A percentile compares a stretch with the other conserved stretches of the same genome.
These are phyloP conservation scores for Colletotrichum karsti DNA, from an alignment of 2,329 filamentous ascomycete species.

Conservation along the genomic window DNA sequence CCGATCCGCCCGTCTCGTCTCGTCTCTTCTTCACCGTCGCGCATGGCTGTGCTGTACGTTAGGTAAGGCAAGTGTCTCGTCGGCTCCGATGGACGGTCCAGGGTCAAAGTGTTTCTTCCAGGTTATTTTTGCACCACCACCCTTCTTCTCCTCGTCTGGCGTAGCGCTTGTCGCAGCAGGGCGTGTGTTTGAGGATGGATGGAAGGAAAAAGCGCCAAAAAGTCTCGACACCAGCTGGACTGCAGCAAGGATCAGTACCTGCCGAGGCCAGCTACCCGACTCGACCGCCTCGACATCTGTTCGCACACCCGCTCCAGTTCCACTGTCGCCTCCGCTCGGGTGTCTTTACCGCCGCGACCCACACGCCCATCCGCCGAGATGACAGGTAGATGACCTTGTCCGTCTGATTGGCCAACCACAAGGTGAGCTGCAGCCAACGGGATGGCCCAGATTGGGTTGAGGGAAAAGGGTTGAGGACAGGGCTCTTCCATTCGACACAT, in stretches of 20 bases:
- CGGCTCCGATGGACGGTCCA: constrained; percentile 17
- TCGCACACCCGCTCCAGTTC: constrained; percentile 12
- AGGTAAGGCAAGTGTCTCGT: constrained; percentile 9
- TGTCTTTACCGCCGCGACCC: constrained; percentile 28
- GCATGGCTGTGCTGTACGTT: background rate
- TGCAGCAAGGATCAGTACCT: background rate
- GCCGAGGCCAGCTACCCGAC: constrained; percentile 10
- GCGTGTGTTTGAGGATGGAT: constrained; percentile 11
- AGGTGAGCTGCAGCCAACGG: constrained; percentile 13
- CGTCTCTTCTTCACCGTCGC: constrained; percentile 4
- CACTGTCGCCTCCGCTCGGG: constrained; percentile 19
- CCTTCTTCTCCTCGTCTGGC: background rate
- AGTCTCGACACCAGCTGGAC: background rate
- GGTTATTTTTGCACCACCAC: background rate
- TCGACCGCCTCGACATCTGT: constrained; percentile 11
- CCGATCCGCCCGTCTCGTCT: constrained; percentile 26
- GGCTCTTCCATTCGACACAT: constrained; percentile 19
- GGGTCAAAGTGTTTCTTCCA: background rate
- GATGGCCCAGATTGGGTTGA: constrained; percentile 1
- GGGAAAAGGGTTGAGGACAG: constrained; percentile 11
- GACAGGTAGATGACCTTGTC: constrained; percentile 3
- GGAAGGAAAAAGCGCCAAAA: constrained; percentile 1
- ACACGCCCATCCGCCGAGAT: constrained; percentile 16
- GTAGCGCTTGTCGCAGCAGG: constrained; percentile 28
- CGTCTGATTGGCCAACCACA: constrained; percentile 19